Evolutionary conservation across 768 basidiomycete species (phyloP), one percentile per base, ranked within the genome.

Genomic region (Solioccasus polychromus): DNA sequence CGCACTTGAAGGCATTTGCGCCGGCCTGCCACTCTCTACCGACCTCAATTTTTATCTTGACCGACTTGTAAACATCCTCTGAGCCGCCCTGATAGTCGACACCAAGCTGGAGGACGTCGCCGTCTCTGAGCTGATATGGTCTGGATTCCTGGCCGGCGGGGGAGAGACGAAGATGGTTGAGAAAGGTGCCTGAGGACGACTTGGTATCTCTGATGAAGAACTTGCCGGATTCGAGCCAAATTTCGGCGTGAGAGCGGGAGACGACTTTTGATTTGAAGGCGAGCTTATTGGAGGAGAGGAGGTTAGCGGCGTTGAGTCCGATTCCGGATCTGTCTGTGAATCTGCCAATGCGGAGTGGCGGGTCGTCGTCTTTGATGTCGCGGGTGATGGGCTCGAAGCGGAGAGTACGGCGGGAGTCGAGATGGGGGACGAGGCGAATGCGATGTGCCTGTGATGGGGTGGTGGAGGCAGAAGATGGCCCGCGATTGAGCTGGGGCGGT

Each of bases 1-100:
- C 54, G 28, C 12, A 58, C 49, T 98, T 99, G 90, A 96, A 99
- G 32, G 83, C 88, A 71, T 97, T 97, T 0, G 83, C 80, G 0
- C 72, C 78, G 2, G 82, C 72, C 64, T 96, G 92, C 95, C 93
- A 97, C 64, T 93, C 93, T 49, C 94, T 71, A 8, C 82, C 82
- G 15, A 97, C 66, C 68, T 99, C 95, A 40, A 97, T 74, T 53
- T 89, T 78, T 63, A 99, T 96, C 79, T 95, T 97, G 48, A 98
- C 91, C 47, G 88, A 91, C 70, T 96, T 88, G 68, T 95, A 97
- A 42, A 95, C 92, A 66, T 97, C 94, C 71, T 97, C 93, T 7
- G 89, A 82, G 0, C 95, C 95, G 6, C 95, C 95, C 66, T 97
- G 94, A 68, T 96, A 99, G 63, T 98, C 94, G 22, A 98, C 92